phyloP scores from a whole-genome alignment of 345 rosid species.

The Clausena lansium region DNA sequence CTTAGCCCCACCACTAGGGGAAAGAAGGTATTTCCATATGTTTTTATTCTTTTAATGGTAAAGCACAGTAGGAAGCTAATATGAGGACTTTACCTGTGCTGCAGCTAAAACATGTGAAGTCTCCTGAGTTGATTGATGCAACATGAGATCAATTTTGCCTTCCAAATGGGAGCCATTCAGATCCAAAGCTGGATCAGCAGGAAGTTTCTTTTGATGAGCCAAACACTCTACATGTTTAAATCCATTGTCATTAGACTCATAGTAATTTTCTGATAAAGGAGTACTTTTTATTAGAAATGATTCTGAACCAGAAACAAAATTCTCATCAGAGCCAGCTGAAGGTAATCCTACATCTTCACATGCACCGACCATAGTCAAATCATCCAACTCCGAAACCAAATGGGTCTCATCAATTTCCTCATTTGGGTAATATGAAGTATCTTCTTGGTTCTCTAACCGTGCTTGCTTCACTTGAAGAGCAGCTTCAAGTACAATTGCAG shows the following conservation, averaged over 20 bases:
- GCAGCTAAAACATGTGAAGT: slow-evolving; percentile 16
- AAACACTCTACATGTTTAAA: slow-evolving; percentile 5
- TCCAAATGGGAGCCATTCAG: slow-evolving; percentile 9
- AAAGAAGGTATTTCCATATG: not conserved
- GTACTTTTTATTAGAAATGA: slow-evolving; percentile 50
- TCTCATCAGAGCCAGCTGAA: slow-evolving; percentile 19
- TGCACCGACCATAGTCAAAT: slow-evolving; percentile 45
- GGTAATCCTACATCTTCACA: slow-evolving; percentile 54
- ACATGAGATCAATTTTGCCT: slow-evolving; percentile 15
- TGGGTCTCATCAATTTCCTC: slow-evolving; percentile 36
- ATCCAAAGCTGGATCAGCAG: slow-evolving; percentile 16
- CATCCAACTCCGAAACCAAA: slow-evolving; percentile 41
- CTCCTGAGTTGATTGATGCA: slow-evolving; percentile 23
- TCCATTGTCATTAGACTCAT: slow-evolving; percentile 14
- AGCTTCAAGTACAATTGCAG: slow-evolving; percentile 50
- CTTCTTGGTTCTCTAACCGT: slow-evolving; percentile 38
- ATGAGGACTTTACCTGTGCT: slow-evolving; percentile 35
- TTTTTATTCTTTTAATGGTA: not conserved
- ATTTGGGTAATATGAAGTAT: slow-evolving; percentile 16
- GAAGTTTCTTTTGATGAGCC: slow-evolving; percentile 13
- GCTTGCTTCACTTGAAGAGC: slow-evolving; percentile 60
- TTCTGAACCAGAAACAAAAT: slow-evolving; percentile 23
- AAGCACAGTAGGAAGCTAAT: not conserved
- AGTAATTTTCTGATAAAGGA: slow-evolving; percentile 29
- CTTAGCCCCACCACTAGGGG: not conserved